These are phyloP conservation scores for Salvia miltiorrhiza DNA, from an alignment of 257 asterid genomes.

Conservation along the genomic window DNA sequence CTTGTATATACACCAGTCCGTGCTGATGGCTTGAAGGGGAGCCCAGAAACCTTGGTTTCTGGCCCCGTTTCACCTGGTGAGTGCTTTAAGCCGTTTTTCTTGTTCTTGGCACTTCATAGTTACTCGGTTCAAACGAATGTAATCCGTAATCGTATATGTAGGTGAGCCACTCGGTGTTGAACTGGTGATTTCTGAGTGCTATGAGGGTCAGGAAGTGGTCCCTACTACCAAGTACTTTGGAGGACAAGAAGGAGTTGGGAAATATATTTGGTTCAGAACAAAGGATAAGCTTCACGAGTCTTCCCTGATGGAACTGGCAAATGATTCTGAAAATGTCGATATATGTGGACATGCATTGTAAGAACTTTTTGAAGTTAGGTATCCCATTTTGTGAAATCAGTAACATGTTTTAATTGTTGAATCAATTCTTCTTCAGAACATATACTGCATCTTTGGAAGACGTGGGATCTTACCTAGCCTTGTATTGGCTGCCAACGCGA, in stretches of 20 bases:
- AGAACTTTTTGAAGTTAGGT: slow-evolving; percentile 30
- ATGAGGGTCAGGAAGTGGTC: slow-evolving; percentile 77
- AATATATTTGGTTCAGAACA: slow-evolving; percentile 79
- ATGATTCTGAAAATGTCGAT: slow-evolving; percentile 44
- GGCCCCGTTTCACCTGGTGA: slow-evolving; percentile 75
- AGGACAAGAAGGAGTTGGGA: slow-evolving; percentile 84
- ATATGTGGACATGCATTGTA: slow-evolving; percentile 56
- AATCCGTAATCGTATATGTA: slow-evolving; percentile 35
- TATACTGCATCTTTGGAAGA: slow-evolving; percentile 78
- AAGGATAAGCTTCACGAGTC: slow-evolving; percentile 60
- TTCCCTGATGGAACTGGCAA: slow-evolving; percentile 50
- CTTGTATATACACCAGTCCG: slow-evolving; percentile 82
- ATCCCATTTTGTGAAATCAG: background rate
- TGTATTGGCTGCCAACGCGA: slow-evolving; percentile 82
- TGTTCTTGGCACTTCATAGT: slow-evolving; percentile 1
- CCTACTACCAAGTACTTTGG: slow-evolving; percentile 76
- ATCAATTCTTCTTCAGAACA: slow-evolving; percentile 42
- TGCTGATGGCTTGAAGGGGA: slow-evolving; percentile 77
- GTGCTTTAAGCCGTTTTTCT: slow-evolving; percentile 17
- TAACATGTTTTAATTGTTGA: background rate
- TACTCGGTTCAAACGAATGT: slow-evolving; percentile 6
- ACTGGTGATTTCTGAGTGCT: slow-evolving; percentile 72
- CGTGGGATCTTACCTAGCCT: slow-evolving; percentile 77
- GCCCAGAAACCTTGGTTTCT: slow-evolving; percentile 51
- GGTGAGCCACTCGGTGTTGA: slow-evolving; percentile 82